Evolutionary conservation across 2,329 filamentous ascomycete genomes (phyloP).

Genomic region (Teratosphaeria nubilosa): DNA sequence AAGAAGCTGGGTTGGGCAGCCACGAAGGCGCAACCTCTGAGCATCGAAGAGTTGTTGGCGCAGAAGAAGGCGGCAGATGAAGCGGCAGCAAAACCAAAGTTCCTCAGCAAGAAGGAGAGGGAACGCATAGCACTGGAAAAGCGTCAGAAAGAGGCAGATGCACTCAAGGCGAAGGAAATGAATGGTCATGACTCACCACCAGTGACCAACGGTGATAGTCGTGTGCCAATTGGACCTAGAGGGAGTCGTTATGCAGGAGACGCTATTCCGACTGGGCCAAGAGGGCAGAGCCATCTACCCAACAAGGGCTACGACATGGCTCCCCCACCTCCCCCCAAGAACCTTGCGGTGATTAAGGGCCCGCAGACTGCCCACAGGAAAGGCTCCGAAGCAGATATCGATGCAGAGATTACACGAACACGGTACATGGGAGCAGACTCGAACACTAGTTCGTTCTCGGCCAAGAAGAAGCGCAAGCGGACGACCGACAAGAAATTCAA

Average conservation of each 20-base stretch:
- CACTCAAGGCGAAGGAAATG: conserved; percentile 45
- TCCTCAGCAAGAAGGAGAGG: conserved; percentile 72
- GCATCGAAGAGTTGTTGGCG: conserved; percentile 73
- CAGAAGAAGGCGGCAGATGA: conserved; percentile 81
- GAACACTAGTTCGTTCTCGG: conserved; percentile 80
- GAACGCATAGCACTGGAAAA: conserved; percentile 73
- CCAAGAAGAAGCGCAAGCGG: conserved; percentile 87
- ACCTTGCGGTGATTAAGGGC: conserved; percentile 26
- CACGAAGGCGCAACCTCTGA: conserved; percentile 49
- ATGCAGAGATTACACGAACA: conserved; percentile 63
- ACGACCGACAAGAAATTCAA: conserved; percentile 97
- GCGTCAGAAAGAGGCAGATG: conserved; percentile 59
- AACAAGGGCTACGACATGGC: conserved; percentile 44
- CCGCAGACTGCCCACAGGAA: conserved; percentile 32
- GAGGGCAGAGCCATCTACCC: conserved; percentile 37
- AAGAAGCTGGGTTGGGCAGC: conserved; percentile 48
- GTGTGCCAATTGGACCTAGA: conserved; percentile 58
- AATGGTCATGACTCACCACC: background rate
- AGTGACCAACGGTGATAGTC: background rate
- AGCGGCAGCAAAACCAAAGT: conserved; percentile 77
- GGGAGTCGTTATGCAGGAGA: conserved; percentile 50
- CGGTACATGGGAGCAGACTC: conserved; percentile 87
- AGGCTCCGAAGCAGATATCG: conserved; percentile 48
- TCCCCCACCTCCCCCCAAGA: conserved; percentile 37
- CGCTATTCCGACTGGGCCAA: conserved; percentile 39